Evolutionary conservation across 768 basidiomycete species (phyloP).

Genomic region (Fistulinella prunicolor): DNA sequence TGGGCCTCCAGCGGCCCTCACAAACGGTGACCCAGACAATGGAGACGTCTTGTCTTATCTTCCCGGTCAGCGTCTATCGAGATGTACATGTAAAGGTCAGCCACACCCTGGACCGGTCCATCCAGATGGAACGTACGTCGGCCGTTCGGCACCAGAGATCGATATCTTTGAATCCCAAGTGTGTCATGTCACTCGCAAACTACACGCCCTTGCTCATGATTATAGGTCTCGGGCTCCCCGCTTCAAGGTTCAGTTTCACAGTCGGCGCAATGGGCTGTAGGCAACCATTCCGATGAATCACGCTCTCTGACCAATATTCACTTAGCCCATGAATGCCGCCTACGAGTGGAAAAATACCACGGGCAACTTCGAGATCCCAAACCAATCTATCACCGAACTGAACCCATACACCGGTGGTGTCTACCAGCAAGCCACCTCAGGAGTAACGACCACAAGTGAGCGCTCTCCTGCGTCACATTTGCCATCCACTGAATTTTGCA

Average conservation of each 20-base stretch:
- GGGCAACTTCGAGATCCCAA: conserved; percentile 53
- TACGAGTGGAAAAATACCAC: conserved; percentile 70
- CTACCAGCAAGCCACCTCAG: conserved; percentile 83
- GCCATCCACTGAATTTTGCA: conserved; percentile 19
- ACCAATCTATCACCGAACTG: conserved; percentile 47
- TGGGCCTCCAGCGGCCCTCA: conserved; percentile 55
- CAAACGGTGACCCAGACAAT: conserved; percentile 54
- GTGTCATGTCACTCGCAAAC: conserved; percentile 9
- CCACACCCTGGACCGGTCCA: conserved; percentile 85
- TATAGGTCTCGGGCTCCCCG: conserved; percentile 36
- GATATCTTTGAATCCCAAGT: conserved; percentile 88
- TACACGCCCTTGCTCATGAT: conserved; percentile 12
- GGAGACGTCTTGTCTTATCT: conserved; percentile 70
- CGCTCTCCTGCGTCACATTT: background rate
- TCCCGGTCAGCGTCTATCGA: conserved; percentile 81
- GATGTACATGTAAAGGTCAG: conserved; percentile 86
- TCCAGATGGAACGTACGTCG: conserved; percentile 73
- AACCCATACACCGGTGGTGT: conserved; percentile 74
- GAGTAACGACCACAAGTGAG: conserved; percentile 57
- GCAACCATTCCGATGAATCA: conserved; percentile 21
- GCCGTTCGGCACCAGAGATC: conserved; percentile 84
- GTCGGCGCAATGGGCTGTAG: conserved; percentile 77
- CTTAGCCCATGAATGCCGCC: conserved; percentile 70
- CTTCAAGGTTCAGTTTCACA: conserved; percentile 68
- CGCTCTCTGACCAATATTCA: conserved; percentile 2